A percentile compares a stretch with the other conserved stretches of the same genome.
Evolutionary conservation across 495 filamentous ascomycete species (phyloP).

Genomic region (Aspergillus sparsus): DNA sequence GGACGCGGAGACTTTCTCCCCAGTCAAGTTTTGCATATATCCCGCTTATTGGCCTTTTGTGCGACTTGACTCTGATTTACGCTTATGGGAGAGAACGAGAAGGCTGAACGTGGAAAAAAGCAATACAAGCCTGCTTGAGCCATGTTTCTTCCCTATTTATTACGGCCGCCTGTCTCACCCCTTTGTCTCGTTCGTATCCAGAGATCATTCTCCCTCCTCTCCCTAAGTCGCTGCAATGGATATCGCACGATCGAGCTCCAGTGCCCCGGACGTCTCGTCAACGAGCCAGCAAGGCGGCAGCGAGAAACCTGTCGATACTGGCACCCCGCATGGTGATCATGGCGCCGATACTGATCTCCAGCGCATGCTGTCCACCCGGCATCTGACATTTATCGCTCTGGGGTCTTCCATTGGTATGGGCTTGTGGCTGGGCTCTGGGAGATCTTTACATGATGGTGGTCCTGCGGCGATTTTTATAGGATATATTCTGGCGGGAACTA

Average conservation of each 20-base stretch:
- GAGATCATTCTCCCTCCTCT: background rate
- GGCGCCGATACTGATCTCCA: conserved; percentile 32
- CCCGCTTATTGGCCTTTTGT: background rate
- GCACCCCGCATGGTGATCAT: conserved; percentile 14
- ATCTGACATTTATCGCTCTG: conserved; percentile 38
- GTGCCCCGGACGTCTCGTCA: conserved; percentile 2
- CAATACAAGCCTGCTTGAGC: background rate
- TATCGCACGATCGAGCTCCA: background rate
- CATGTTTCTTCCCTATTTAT: background rate
- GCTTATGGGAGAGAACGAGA: background rate
- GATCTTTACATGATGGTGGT: conserved; percentile 28
- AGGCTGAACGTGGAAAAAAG: background rate
- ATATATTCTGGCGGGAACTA: conserved; percentile 37
- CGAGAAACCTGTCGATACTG: conserved; percentile 14
- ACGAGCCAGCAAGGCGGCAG: conserved; percentile 4
- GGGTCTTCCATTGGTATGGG: conserved; percentile 37
- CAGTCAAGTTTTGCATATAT: background rate
- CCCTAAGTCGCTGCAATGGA: conserved; percentile 4
- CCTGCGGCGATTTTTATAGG: conserved; percentile 52
- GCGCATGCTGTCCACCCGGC: conserved; percentile 32
- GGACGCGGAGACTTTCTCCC: background rate
- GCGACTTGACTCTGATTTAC: background rate
- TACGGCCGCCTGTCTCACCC: background rate
- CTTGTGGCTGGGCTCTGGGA: conserved; percentile 31
- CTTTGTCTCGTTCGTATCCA: background rate